A percentile compares a stretch with the other conserved stretches of the same genome.
Conservation (phyloP, 371 early-diverging fungal genomes). For the Rhizopus sp. region DNA sequence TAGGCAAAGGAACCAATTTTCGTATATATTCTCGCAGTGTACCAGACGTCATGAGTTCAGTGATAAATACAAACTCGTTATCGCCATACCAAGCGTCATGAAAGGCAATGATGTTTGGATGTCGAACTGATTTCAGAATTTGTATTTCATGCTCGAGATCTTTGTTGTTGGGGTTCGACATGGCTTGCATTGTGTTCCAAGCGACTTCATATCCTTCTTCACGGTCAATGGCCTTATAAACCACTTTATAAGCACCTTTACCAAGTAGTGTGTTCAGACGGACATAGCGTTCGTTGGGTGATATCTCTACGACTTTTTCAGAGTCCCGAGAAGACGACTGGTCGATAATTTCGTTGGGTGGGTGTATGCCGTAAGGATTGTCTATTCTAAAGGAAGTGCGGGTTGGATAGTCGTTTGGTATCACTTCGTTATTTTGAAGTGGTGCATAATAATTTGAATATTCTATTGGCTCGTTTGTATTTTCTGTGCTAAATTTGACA, state of each 20-base stretch:
- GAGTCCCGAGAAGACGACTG: conserved; percentile 42
- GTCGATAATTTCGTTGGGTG: conserved; percentile 40
- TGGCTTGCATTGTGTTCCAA: conserved; percentile 66
- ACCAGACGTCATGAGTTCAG: conserved; percentile 86
- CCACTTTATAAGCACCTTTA: conserved; percentile 78
- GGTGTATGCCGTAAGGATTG: conserved; percentile 4
- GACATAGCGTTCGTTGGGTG: conserved; percentile 46
- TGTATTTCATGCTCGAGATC: conserved; percentile 70
- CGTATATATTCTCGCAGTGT: conserved; percentile 65
- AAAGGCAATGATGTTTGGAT: conserved; percentile 76
- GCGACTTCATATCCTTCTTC: conserved; percentile 87
- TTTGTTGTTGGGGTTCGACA: conserved; percentile 32
- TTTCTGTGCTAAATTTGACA: conserved; percentile 14
- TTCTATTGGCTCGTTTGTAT: conserved; percentile 12
- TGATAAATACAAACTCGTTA: conserved; percentile 72
- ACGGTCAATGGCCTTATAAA: conserved; percentile 79
- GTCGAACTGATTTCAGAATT: conserved; percentile 71
- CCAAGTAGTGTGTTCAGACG: conserved; percentile 47
- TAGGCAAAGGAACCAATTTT: conserved; percentile 55
- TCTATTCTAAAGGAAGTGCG: conserved; percentile 18
- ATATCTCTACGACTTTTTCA: conserved; percentile 49
- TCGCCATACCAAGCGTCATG: conserved; percentile 69
- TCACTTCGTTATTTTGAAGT: conserved; percentile 8
- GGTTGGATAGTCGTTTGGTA: conserved; percentile 17
- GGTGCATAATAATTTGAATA: conserved; percentile 34